Evolutionary conservation across 2,329 filamentous ascomycete species (phyloP), one percentile per base, ranked within the genome.

Genomic region (Dactylellina parvicollis): DNA sequence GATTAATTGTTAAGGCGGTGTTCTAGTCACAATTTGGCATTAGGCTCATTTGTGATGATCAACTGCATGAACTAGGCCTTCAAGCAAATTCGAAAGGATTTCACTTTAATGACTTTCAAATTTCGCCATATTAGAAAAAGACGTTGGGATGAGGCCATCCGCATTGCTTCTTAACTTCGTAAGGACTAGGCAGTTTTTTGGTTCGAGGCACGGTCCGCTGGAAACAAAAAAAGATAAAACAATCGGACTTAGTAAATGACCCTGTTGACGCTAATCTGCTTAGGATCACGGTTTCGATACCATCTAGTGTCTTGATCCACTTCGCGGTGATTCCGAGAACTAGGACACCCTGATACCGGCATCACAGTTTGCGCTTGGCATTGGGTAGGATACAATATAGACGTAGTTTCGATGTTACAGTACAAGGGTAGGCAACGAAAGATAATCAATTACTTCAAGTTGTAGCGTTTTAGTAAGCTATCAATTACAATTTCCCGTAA

Each of bases 121-220:
- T 72, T 72, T 72, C 67, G 67, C 67, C 67, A 72, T 72, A 72
- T 65, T 72, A 65, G n/a, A n/a, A n/a, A n/a, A n/a, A n/a, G n/a
- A n/a, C 61, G 62, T 57, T 66, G 59, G 36, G 52, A 57, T 50
- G 42, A 46, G 61, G 49, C 64, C 44, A 55, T 56, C 38, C 44
- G 54, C 57, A 42, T 5, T 59, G 44, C 40, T 57, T 44, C 34
- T 36, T 59, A n/a, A n/a, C n/a, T n/a, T n/a, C n/a, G n/a, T n/a
- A n/a, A n/a, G n/a, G n/a, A n/a, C n/a, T n/a, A n/a, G n/a, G n/a
- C n/a, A n/a, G 22, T 30, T 46, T 50, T 61, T 52, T 47, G 36
- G 65, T 34, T 56, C 52, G 32, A 59, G 42, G 67, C 67, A 59
- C 67, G 59, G 52, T 72, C 59, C 65, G 65, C 65, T 49, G 44